Evolutionary conservation across 768 basidiomycete species (phyloP).

Genomic region (Amanita polypyramis): DNA sequence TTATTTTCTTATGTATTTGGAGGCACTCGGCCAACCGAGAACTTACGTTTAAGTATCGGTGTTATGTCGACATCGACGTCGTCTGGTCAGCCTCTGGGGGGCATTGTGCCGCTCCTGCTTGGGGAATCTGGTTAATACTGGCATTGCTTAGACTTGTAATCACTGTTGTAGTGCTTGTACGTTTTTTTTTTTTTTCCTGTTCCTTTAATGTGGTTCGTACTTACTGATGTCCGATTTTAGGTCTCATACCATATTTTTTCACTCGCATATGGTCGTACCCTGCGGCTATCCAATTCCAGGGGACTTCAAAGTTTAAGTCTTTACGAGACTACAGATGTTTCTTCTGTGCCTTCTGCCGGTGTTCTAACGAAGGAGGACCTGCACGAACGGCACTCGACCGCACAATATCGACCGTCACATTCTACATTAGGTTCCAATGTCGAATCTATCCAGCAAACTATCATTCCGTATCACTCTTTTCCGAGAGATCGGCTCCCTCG

Average conservation of each 20-base stretch:
- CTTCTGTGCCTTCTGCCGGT: neutral
- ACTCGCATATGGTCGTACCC: slow-evolving; percentile 16
- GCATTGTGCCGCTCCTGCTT: slow-evolving; percentile 24
- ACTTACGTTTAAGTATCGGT: slow-evolving; percentile 32
- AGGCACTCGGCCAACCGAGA: slow-evolving; percentile 25
- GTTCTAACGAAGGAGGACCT: neutral
- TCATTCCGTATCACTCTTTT: neutral
- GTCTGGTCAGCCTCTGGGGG: slow-evolving; percentile 41
- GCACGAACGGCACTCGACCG: neutral
- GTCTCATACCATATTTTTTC: slow-evolving; percentile 19
- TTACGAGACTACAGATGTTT: neutral
- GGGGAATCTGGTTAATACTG: slow-evolving; percentile 45
- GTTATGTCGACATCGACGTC: slow-evolving; percentile 55
- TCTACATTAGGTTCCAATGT: slow-evolving; percentile 3
- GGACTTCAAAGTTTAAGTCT: neutral
- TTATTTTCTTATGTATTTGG: slow-evolving; percentile 47
- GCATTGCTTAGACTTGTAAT: slow-evolving; percentile 42
- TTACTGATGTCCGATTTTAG: slow-evolving; percentile 12
- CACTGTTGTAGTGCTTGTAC: slow-evolving; percentile 42
- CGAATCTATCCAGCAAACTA: neutral
- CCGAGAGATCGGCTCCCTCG: neutral
- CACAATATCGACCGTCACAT: slow-evolving; percentile 3
- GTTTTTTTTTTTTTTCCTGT: too few relatives aligned
- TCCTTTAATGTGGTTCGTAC: neutral
- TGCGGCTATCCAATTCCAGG: slow-evolving; percentile 7